These are phyloP conservation scores for Cantharellus cinnabarinus DNA, from an alignment of 768 basidiomycete genomes.

Conservation along the genomic window DNA sequence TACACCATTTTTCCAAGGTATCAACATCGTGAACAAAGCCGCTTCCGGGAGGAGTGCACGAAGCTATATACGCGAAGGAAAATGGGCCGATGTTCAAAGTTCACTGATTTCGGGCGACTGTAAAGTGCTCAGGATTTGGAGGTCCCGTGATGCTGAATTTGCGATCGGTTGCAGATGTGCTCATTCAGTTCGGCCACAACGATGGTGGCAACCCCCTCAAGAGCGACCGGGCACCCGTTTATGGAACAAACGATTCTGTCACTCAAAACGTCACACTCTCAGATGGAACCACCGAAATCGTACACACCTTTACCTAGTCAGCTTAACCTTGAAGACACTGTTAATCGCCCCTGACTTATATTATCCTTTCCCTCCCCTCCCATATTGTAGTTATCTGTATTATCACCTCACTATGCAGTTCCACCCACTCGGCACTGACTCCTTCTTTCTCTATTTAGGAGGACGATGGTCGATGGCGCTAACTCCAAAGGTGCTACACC, in stretches of 20 bases:
- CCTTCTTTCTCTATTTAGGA: not conserved
- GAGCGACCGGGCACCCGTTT: not conserved
- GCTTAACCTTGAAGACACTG: not conserved
- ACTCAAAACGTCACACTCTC: not conserved
- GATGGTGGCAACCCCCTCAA: conserved; percentile 15
- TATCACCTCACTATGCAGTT: not conserved
- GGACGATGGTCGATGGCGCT: conserved; percentile 17
- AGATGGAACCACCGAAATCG: not conserved
- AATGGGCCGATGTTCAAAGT: conserved; percentile 11
- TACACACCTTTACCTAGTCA: not conserved
- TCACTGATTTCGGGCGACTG: conserved; percentile 14
- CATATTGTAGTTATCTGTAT: not conserved
- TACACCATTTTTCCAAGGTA: not conserved
- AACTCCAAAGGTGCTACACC: conserved; percentile 27
- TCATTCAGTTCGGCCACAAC: conserved; percentile 22
- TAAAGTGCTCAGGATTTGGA: not conserved
- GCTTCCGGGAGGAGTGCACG: conserved; percentile 28
- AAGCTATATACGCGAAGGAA: conserved; percentile 25
- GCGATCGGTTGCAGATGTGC: conserved; percentile 8
- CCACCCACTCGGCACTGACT: not conserved
- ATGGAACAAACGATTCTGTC: conserved; percentile 8
- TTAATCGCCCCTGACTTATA: not conserved
- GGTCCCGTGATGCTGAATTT: not conserved
- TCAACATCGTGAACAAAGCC: conserved; percentile 27
- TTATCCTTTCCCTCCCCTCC: not conserved